Base-by-base conservation (phyloP, 2,329 filamentous ascomycete species). In the Chaetomiaceae sp. region DNA sequence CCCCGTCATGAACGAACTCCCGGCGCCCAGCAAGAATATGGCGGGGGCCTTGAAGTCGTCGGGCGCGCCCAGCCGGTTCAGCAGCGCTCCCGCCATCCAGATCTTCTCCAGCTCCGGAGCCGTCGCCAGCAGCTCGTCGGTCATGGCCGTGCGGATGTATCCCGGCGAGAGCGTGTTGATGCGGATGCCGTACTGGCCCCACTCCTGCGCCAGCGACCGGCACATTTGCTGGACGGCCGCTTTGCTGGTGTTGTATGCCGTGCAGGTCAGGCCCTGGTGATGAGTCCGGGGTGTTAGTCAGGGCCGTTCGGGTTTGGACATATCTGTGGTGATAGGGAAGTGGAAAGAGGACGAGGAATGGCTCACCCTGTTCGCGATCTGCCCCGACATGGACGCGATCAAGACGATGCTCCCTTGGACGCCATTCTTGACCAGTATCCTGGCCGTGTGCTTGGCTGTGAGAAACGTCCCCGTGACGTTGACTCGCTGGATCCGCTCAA, bases 71-170 rank as follows among this genome's bases (percentile, higher is more conserved):
- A 44, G 19, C 41, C 41, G 27, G 20, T 34, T 21, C 10, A 44
- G 30, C 27, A 44, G 41, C 17, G 41, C 41, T 1, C 41, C 41
- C 5, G 41, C 27, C 41, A 44, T 44, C 41, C 41, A 44, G 17
- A 44, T 44, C 41, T 33, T 23, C 41, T 44, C 41, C 41, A 44
- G 41, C 41, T 44, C 30, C 17, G 41, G 41, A 19, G 41, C 41
- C 12, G 41, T 23, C 12, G 27, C 30, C 19, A 44, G 41, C 41
- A 44, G 30, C 5, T 44, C 41, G 30, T 44, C 41, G 17, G 41
- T 44, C 41, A 44, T 44, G 30, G 41, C 27, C 6, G 41, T 44
- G 5, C 41, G 27, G 41, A 44, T 44, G 14, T 44, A 44, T 4
- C 41, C 41, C 16, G 41, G 41, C 12, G 30, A 33, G 12, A 43